Percentiles rank a stretch among this genome's conserved stretches.
Conservation (phyloP, 2,329 filamentous ascomycete genomes). For the Nigrograna mackinnonii region DNA sequence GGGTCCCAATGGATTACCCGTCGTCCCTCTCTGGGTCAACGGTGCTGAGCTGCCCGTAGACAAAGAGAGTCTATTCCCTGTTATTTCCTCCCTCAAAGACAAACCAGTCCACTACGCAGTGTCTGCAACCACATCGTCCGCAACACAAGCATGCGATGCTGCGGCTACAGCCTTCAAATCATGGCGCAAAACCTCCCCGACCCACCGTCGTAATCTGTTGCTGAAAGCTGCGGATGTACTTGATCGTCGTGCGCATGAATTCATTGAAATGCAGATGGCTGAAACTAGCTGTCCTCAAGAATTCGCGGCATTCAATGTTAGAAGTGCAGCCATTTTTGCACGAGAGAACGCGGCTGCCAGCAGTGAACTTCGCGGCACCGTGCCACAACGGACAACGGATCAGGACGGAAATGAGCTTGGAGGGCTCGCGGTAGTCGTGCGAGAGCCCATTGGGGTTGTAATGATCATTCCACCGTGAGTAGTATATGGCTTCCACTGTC, state of each 20-base stretch:
- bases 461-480: conserved; percentile 74
- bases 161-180: conserved; percentile 67
- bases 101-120: conserved; percentile 57
- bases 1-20: conserved; percentile 5
- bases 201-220: conserved; percentile 68
- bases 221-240: conserved; percentile 68
- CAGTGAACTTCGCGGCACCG: conserved; percentile 36
- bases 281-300: conserved; percentile 56
- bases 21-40: conserved; percentile 48
- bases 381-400: conserved; percentile 47
- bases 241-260: conserved; percentile 59
- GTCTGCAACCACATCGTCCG: conserved; percentile 57
- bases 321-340: conserved; percentile 42
- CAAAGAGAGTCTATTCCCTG: conserved; percentile 49
- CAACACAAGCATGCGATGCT: conserved; percentile 57
- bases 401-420: conserved; percentile 51
- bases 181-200: conserved; percentile 68
- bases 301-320: conserved; percentile 41
- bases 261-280: conserved; percentile 60
- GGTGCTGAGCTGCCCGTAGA: conserved; percentile 47
- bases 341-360: conserved; percentile 49
- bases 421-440: conserved; percentile 64
- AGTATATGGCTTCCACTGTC: background rate
- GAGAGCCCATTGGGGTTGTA: conserved; percentile 76
- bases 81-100: conserved; percentile 58